Conservation (phyloP, 345 rosid species). For the Noccaea caerulescens region DNA sequence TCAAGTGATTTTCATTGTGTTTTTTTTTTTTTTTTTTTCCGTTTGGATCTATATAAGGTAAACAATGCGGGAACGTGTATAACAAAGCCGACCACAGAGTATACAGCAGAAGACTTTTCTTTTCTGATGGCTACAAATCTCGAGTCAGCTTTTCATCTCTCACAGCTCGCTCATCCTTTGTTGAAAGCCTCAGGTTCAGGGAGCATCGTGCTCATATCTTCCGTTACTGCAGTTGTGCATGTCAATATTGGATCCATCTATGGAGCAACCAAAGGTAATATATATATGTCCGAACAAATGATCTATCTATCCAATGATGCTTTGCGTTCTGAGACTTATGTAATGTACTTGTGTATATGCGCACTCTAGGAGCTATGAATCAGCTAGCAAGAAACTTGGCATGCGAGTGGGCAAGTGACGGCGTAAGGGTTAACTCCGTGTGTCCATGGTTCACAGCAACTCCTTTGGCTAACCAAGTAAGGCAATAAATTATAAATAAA, state of each 20-base stretch:
- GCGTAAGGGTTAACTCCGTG: slow-evolving; percentile 25
- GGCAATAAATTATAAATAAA: background rate
- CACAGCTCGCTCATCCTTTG: slow-evolving; percentile 74
- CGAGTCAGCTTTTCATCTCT: slow-evolving; percentile 72
- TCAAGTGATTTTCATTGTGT: background rate
- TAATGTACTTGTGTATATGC: too few species aligned
- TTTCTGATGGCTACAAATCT: slow-evolving; percentile 64
- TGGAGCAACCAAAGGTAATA: slow-evolving; percentile 35
- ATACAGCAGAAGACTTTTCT: slow-evolving; percentile 59
- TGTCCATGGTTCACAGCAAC: slow-evolving; percentile 21
- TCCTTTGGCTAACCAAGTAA: slow-evolving; percentile 13
- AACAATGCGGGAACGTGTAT: slow-evolving; percentile 78
- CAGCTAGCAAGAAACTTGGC: slow-evolving; percentile 36
- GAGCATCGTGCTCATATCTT: slow-evolving; percentile 70
- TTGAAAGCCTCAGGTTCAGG: slow-evolving; percentile 65
- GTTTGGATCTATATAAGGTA: slow-evolving; percentile 41
- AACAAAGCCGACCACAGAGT: slow-evolving; percentile 60
- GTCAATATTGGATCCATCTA: slow-evolving; percentile 45
- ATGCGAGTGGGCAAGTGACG: slow-evolving; percentile 36
- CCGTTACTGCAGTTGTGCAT: slow-evolving; percentile 51
- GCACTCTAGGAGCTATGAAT: slow-evolving; percentile 27
- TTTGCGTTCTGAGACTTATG: too few species aligned
- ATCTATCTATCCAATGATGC: too few species aligned
- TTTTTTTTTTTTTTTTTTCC: background rate
- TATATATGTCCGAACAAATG: too few species aligned